Evolutionary conservation across 129 eudicot species (phyloP).

Genomic region (Mikania micrantha): DNA sequence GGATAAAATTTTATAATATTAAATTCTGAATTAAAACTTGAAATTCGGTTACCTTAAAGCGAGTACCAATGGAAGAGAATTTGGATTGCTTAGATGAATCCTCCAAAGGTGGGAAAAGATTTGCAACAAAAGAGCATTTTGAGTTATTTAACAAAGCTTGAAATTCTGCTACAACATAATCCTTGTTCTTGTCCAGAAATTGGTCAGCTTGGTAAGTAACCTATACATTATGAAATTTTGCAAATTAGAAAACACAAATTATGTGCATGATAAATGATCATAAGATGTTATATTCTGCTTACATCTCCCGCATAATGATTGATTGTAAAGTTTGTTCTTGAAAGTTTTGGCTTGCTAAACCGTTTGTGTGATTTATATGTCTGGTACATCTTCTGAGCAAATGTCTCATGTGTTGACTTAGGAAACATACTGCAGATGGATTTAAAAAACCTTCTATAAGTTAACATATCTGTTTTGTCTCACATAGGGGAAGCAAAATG

Average conservation of each 20-base stretch:
- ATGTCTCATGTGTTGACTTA: slow-evolving; percentile 94
- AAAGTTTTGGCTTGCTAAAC: slow-evolving; percentile 96
- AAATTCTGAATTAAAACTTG: background rate
- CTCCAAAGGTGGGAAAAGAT: slow-evolving; percentile 78
- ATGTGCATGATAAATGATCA: background rate
- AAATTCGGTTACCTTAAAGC: slow-evolving; percentile 62
- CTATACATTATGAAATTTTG: slow-evolving; percentile 39
- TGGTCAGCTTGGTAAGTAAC: slow-evolving; percentile 95
- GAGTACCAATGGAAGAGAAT: slow-evolving; percentile 94
- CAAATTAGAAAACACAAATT: slow-evolving; percentile 2
- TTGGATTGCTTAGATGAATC: slow-evolving; percentile 93
- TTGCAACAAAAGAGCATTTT: slow-evolving; percentile 70
- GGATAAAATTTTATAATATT: background rate
- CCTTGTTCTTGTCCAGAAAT: slow-evolving; percentile 97
- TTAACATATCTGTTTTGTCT: background rate
- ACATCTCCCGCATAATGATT: slow-evolving; percentile 99
- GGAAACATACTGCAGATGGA: slow-evolving; percentile 89
- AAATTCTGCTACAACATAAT: slow-evolving; percentile 93
- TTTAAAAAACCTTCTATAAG: slow-evolving; percentile 5
- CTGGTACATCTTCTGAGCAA: slow-evolving; percentile 98
- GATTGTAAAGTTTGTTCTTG: slow-evolving; percentile 86
- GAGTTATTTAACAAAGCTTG: slow-evolving; percentile 84
- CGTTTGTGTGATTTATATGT: slow-evolving; percentile 87
- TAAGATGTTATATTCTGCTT: slow-evolving; percentile 14
- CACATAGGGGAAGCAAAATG: background rate